Evolutionary conservation across 768 basidiomycete genomes (phyloP).

Genomic region (Mycena maculata): DNA sequence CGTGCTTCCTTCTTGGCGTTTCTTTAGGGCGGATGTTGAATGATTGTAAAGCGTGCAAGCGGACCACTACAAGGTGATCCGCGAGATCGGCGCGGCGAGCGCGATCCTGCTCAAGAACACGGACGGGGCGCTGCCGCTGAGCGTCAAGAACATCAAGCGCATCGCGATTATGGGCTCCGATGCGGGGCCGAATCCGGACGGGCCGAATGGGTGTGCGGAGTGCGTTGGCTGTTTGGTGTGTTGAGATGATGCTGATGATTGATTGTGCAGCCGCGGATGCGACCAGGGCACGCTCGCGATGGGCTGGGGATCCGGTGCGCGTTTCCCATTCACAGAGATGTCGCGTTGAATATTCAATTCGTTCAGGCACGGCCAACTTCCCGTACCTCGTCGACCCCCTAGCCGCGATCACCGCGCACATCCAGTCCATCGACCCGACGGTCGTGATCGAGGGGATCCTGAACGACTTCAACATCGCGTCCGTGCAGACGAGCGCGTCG

Average conservation of each 20-base stretch:
- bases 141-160: constrained; percentile 50
- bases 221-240: constrained; percentile 14
- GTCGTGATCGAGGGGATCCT: constrained; percentile 54
- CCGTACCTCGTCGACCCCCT: constrained; percentile 32
- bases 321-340: background rate
- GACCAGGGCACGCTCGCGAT: constrained; percentile 52
- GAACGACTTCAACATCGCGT: constrained; percentile 49
- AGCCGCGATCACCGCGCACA: constrained; percentile 22
- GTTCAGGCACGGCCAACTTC: constrained; percentile 30
- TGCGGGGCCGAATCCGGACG: constrained; percentile 48
- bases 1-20: constrained; percentile 50
- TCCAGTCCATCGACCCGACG: constrained; percentile 38
- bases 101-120: constrained; percentile 74
- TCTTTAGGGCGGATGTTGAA: too few species aligned
- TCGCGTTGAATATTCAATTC: background rate
- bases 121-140: constrained; percentile 56
- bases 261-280: constrained; percentile 44
- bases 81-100: constrained; percentile 69
- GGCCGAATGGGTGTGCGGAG: constrained; percentile 43
- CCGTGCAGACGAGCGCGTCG: constrained; percentile 26
- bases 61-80: constrained; percentile 57
- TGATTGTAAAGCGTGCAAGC: constrained; percentile 35
- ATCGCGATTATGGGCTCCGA: constrained; percentile 55
- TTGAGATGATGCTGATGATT: background rate
- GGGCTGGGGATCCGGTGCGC: constrained; percentile 31